Evolutionary conservation across 129 eudicot species (phyloP), one percentile per base, ranked within the genome.

Genomic region (Flaveria bidentis): DNA sequence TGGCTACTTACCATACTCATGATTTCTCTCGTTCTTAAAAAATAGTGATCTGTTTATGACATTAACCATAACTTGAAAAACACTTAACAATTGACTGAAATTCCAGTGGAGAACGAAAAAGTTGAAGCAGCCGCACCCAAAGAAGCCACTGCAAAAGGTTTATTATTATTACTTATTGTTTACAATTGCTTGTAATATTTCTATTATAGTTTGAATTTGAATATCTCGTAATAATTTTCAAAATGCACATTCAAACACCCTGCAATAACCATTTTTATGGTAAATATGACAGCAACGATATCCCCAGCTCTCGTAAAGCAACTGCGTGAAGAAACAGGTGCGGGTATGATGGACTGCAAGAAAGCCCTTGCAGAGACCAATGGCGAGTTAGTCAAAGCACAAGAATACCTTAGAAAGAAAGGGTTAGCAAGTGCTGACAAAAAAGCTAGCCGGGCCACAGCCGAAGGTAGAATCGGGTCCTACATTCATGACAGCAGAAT

Each of bases 331-430:
- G 97, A 91, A 84, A 85, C 99, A 0, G 99, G 99, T 78, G 97
- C 99, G 28, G 99, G 99, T 42, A 94, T 94, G 99, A 94, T 94
- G 99, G 99, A 91, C 73, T 94, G 97, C 89, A 94, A 94, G 76
- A 87, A 82, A 55, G 99, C 99, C 23, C 85, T 94, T 0, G 74
- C 86, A 62, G 99, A 94, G 82, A 83, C 92, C 5, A 88, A 81
- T 49, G 97, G 99, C 0, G 97, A 94, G 80, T 66, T 94, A 41
- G 82, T 67, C 25, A 84, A 94, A 83, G 99, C 99, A 30, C 93
- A 86, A 52, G 99, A 94, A 46, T 94, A 78, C 83, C 93, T 94
- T 30, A 80, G 99, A 49, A 94, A 94, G 77, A 94, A 91, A 79
- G 99, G 99, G 47, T 71, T 94, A 42, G 90, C 99, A 42, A 89